Evolutionary conservation across 495 filamentous ascomycete genomes (phyloP), one percentile per base, ranked within the genome.

Genomic region (Extremus antarcticus): DNA sequence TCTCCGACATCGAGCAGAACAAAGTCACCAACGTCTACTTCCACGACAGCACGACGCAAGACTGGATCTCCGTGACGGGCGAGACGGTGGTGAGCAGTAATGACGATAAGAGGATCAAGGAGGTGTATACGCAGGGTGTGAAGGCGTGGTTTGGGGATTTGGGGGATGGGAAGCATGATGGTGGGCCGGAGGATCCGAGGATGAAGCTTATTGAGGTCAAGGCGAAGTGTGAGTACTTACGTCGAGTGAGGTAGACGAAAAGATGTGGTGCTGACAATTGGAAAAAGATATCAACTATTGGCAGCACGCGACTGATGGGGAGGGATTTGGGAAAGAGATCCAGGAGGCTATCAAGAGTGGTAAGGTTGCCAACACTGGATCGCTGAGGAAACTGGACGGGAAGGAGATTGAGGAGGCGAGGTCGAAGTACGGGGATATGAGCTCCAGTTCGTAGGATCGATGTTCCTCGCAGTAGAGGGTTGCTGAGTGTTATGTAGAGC

Each of bases 81-180:
- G 61, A 58, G 2, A 65, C 60, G 2, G 57, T 51, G 32, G 67
- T 61, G 11, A 54, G 54, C 32, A 53, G 55, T 10, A 69, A 70
- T 45, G 57, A 56, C 20, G 72, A 75, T 58, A 63, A 68, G 3
- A 53, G 71, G 22, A 72, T 75, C 59, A 72, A 72, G 62, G 67
- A 75, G 17, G 40, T 74, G 25, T 73, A 65, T 47, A 64, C 47
- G 19, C 56, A 56, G 25, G 51, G 47, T 29, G 53, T 61, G n/a
- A 63, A 53, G 15, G 71, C 70, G 2, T 75, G 72, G 72, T 75
- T 74, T 39, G 72, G 72, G 3, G 71, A 75, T 58, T 52, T 75
- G 25, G 70, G 70, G 3, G 72, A 74, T 58, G 72, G 72, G 22
- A 63, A 63, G 40, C 72, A 75, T 43, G 65, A 57, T 43, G 72